Base-by-base conservation (phyloP, 2,329 filamentous ascomycete genomes). In the Aspergillus novoparasiticus region DNA sequence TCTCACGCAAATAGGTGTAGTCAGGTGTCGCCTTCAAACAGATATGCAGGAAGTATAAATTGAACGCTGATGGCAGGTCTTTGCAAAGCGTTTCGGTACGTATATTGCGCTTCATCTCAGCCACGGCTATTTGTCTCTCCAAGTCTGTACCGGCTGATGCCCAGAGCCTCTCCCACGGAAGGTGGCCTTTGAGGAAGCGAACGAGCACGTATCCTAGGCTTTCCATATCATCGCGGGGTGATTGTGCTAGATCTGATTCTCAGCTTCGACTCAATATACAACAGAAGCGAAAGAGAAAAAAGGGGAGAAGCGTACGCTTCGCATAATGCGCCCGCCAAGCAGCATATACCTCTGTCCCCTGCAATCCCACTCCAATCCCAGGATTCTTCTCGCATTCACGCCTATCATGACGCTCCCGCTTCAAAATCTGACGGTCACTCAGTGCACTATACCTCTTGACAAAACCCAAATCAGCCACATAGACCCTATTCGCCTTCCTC, bases 181-280 rank as follows among this genome's bases (percentile, higher is more conserved):
- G 93, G 68, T 94, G 97, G 68, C 95, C 95, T 81, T 95, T 94
- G 86, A 94, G 98, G 85, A 99, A 99, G 87, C 99, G 98, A 67
- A 99, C 90, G 93, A 99, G 97, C 76, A 99, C 95, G 74, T 99
- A 98, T 74, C 95, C 95, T 57, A 99, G 88, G 64, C 94, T 97
- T 82, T 99, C 95, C 94, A 99, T 98, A 75, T 99, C 95, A 75
- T 99, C 95, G 84, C 95, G 94, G 71, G 95, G 94, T 74, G 94
- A 97, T 87, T 99, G 95, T 83, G 98, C 94, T 73, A 98, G 85
- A 19, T 21, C 16, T 30, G 26, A 23, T 30, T 51, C 19, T 30
- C 6, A 51, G 10, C 4, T 11, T 32, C 12, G 2, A 19, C 23
- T 4, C 23, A 28, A 30, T 28, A 28, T 26, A 5, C 23, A 30